A percentile compares a stretch with the other conserved stretches of the same genome.
Conservation (phyloP, 495 filamentous ascomycete genomes). For the Penicillium silybi region DNA sequence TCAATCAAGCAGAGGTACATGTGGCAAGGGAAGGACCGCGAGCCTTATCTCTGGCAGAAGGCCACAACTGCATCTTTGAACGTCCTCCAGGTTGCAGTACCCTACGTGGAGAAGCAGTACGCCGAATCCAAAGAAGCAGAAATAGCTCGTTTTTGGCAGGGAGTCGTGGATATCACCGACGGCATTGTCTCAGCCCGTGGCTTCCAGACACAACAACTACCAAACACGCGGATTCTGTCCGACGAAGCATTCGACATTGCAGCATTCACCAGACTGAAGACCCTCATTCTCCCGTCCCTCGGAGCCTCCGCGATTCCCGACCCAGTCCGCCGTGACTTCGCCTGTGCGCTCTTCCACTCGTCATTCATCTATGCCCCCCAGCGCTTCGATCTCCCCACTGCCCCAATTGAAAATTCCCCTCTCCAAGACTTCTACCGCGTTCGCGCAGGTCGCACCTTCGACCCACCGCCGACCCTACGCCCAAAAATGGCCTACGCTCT, state of each 20-base stretch:
- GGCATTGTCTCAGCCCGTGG: slow-evolving; percentile 41
- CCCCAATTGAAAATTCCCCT: slow-evolving; percentile 45
- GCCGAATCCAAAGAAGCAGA: slow-evolving; percentile 21
- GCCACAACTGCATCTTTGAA: slow-evolving; percentile 66
- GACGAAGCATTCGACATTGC: slow-evolving; percentile 76
- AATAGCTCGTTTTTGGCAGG: slow-evolving; percentile 39
- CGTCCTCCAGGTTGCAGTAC: slow-evolving; percentile 64
- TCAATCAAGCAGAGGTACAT: slow-evolving; percentile 75
- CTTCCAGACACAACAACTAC: slow-evolving; percentile 26
- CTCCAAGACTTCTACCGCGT: slow-evolving; percentile 61
- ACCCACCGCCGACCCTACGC: slow-evolving; percentile 60
- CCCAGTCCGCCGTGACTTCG: slow-evolving; percentile 63
- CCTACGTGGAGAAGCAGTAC: slow-evolving; percentile 54
- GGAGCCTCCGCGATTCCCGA: slow-evolving; percentile 63
- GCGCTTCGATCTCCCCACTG: slow-evolving; percentile 55
- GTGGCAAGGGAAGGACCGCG: slow-evolving; percentile 53
- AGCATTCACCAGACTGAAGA: slow-evolving; percentile 62
- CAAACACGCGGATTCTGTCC: slow-evolving; percentile 22
- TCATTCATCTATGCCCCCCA: slow-evolving; percentile 76
- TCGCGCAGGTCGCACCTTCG: slow-evolving; percentile 66
- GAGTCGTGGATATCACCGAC: slow-evolving; percentile 35
- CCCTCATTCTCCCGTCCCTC: slow-evolving; percentile 70
- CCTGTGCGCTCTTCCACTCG: slow-evolving; percentile 70
- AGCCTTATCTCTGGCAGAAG: slow-evolving; percentile 71
- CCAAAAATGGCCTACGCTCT: slow-evolving; percentile 73